Percentiles rank a stretch among this genome's conserved stretches.
Evolutionary conservation across 768 basidiomycete species (phyloP).

Genomic region (Agaricus subrufescens): DNA sequence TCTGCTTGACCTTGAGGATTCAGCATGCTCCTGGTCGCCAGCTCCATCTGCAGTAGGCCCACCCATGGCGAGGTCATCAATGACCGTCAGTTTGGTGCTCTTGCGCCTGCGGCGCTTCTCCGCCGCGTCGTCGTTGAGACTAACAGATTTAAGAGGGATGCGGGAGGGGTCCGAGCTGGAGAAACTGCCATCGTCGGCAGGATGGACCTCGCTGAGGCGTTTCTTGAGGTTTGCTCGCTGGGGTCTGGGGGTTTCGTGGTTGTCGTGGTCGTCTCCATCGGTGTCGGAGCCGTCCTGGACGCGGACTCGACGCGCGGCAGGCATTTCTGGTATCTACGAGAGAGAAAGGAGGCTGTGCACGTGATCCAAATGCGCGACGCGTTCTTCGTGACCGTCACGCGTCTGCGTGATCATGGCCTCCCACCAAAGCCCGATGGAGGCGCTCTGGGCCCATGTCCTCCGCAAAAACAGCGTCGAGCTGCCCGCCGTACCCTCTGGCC

Average conservation of each 20-base stretch:
- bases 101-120: constrained; percentile 82
- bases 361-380: constrained; percentile 26
- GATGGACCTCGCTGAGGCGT: constrained; percentile 56
- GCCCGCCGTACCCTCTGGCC: constrained; percentile 37
- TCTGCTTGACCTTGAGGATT: constrained; percentile 43
- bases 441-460: constrained; percentile 57
- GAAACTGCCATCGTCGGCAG: constrained; percentile 40
- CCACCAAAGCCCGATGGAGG: constrained; percentile 13
- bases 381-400: constrained; percentile 13
- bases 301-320: constrained; percentile 32
- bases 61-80: constrained; percentile 48
- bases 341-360: constrained; percentile 32
- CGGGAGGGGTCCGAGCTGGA: constrained; percentile 30
- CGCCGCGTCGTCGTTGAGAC: constrained; percentile 79
- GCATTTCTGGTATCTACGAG: too few species aligned
- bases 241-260: constrained; percentile 34
- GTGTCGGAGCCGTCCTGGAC: constrained; percentile 30
- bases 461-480: constrained; percentile 31
- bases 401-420: background rate
- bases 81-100: constrained; percentile 59
- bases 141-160: constrained; percentile 42
- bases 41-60: constrained; percentile 48
- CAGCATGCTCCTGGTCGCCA: constrained; percentile 31
- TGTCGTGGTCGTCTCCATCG: constrained; percentile 34
- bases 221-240: constrained; percentile 43